Conservation (phyloP, 305 asterid species). For the Coffea humblotiana region DNA sequence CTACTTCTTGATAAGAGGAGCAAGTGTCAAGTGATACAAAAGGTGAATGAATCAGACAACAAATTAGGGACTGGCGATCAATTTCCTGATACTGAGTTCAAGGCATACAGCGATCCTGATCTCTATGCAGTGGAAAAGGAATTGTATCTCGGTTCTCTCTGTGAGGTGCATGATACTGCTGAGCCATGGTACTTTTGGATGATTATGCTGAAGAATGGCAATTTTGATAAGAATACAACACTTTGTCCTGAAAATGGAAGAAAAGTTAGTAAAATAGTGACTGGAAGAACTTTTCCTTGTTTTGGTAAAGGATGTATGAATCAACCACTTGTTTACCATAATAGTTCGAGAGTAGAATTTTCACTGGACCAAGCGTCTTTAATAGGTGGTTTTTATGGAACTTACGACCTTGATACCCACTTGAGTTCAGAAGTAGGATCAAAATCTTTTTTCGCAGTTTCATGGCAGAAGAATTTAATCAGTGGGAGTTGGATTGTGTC, state of each 20-base stretch:
- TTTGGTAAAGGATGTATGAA: constrained; percentile 86
- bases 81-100: constrained; percentile 45
- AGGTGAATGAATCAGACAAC: constrained; percentile 65
- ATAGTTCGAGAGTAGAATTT: constrained; percentile 41
- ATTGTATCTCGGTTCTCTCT: constrained; percentile 61
- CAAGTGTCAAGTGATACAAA: constrained; percentile 50
- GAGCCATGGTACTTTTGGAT: constrained; percentile 71
- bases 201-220: constrained; percentile 75
- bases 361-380: constrained; percentile 33
- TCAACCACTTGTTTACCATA: constrained; percentile 71
- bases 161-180: constrained; percentile 43
- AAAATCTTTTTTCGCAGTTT: constrained; percentile 53
- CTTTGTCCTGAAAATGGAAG: constrained; percentile 80
- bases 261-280: constrained; percentile 59
- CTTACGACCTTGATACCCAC: constrained; percentile 69
- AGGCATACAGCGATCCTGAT: constrained; percentile 53
- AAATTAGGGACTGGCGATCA: constrained; percentile 54
- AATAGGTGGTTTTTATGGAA: constrained; percentile 73
- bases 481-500: constrained; percentile 65
- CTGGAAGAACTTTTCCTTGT: constrained; percentile 67
- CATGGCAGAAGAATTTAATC: constrained; percentile 64
- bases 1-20: constrained; percentile 21
- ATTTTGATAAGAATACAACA: constrained; percentile 70
- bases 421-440: constrained; percentile 39
- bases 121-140: constrained; percentile 72